Conservation (phyloP, 2,329 filamentous ascomycete species). For the Lecanicillium sp. region DNA sequence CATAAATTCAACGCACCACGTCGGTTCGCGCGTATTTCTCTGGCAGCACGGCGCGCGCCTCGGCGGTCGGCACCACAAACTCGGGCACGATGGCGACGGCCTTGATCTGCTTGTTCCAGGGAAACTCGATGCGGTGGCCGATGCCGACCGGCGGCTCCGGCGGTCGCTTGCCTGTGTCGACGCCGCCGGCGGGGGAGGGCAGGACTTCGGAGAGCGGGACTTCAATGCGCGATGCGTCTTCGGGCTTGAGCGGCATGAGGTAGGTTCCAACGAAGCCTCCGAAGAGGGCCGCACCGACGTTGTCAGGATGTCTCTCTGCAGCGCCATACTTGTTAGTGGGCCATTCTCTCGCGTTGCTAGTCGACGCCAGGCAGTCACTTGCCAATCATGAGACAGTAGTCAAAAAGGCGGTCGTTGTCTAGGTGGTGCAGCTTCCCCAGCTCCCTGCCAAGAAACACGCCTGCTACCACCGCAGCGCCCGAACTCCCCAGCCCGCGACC, state of each 20-base stretch:
- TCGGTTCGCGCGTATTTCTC: constrained; percentile 72
- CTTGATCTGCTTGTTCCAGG: constrained; percentile 92
- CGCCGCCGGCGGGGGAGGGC: constrained; percentile 80
- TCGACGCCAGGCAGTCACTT: constrained; percentile 21
- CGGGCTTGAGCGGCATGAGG: constrained; percentile 82
- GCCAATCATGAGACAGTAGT: constrained; percentile 97
- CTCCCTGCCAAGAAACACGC: constrained; percentile 87
- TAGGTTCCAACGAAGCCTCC: constrained; percentile 97
- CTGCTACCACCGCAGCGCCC: constrained; percentile 89
- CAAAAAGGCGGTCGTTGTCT: constrained; percentile 75
- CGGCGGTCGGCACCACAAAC: constrained; percentile 92
- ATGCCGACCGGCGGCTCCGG: constrained; percentile 88
- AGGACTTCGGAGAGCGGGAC: constrained; percentile 93
- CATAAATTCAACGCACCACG: constrained; percentile 54
- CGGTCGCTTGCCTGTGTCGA: constrained; percentile 81
- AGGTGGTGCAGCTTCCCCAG: constrained; percentile 71
- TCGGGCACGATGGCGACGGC: constrained; percentile 93
- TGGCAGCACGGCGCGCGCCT: constrained; percentile 80
- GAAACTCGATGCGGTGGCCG: constrained; percentile 93
- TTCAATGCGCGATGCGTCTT: constrained; percentile 84
- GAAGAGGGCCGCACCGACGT: constrained; percentile 90
- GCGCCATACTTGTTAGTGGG: constrained; percentile 13
- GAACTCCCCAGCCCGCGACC: constrained; percentile 92
- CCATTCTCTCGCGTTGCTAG: background rate
- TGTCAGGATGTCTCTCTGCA: constrained; percentile 80